A percentile compares a stretch with the other conserved stretches of the same genome.
These are phyloP conservation scores for Ephemerocybe angulata DNA, from an alignment of 768 basidiomycete species.

Conservation along the genomic window DNA sequence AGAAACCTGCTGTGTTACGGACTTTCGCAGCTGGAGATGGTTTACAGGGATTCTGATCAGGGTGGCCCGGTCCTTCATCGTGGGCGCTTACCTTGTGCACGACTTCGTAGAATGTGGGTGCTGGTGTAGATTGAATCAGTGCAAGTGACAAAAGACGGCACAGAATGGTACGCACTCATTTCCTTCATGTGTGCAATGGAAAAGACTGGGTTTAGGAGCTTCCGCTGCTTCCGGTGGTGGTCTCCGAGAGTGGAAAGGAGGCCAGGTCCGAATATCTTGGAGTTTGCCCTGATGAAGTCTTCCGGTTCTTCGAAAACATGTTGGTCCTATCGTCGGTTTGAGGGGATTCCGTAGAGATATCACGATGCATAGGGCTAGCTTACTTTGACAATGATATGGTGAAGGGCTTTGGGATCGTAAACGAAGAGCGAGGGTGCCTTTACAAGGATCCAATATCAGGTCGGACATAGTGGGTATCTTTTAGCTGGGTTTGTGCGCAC, in stretches of 20 bases:
- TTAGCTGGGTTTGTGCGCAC: no score
- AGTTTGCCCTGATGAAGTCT: slow-evolving; percentile 14
- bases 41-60: slow-evolving; percentile 7
- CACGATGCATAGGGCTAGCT: background rate
- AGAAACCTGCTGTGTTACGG: background rate
- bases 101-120: slow-evolving; percentile 25
- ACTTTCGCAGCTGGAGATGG: background rate
- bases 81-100: slow-evolving; percentile 15
- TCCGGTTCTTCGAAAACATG: slow-evolving; percentile 8
- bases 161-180: slow-evolving; percentile 25
- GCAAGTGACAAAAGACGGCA: background rate
- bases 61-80: slow-evolving; percentile 5
- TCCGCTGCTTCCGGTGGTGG: slow-evolving; percentile 25
- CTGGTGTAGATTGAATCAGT: slow-evolving; percentile 8
- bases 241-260: slow-evolving; percentile 16
- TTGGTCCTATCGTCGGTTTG: slow-evolving; percentile 18
- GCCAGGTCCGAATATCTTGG: slow-evolving; percentile 14
- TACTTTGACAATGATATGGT: slow-evolving; percentile 44
- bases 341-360: background rate
- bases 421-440: no score
- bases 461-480: no score
- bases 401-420: slow-evolving; percentile 41
- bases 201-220: slow-evolving; percentile 36
- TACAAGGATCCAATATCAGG: no score
- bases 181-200: slow-evolving; percentile 29